Evolutionary conservation across 306 rosid genomes (phyloP), one percentile per base, ranked within the genome.

Genomic region (Medicago lupulina): DNA sequence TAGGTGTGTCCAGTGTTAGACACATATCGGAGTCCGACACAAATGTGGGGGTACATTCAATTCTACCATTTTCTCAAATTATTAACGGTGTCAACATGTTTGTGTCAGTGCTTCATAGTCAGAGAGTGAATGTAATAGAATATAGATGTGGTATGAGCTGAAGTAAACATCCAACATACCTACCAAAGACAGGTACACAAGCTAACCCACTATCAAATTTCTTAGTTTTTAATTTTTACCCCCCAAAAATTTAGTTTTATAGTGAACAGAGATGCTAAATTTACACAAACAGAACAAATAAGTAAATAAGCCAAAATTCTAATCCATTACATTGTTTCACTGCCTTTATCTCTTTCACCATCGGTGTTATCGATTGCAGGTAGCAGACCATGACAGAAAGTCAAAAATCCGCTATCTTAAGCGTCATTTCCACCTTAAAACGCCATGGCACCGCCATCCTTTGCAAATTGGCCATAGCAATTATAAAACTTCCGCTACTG

Each of bases 151-250:
- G 53, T 23, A 40, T 25, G 62, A 55, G 1, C 12, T 55, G 64
- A 51, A 25, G 62, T n/a, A 31, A 16, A 9, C n/a, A 59, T 25
- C 28, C 79, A 53, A 16, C 40, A 38, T 12, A 41, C 7, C 49
- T 51, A 34, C 16, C 25, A n/a, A 15, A 69, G 53, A 69, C 60
- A 66, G 69, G 53, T 43, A 67, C 28, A 15, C 71, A 38, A 46
- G 59, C 64, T 36, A 59, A 60, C 51, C 51, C 60, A 76, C 36
- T 41, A 19, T n/a, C 34, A 51, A 41, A 63, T 61, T 18, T 17
- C 63, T 53, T 19, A 8, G 23, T 34, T 62, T n/a, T 62, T n/a
- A 28, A 4, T 44, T 57, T 38, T 0, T 6, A n/a, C 25, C 19
- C 51, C 40, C 65, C 43, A 34, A 31, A 60, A 31, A 61, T 2